These are phyloP conservation scores for Thermothelomyces thermophilus DNA, from an alignment of 2,329 filamentous ascomycete genomes.

Conservation along the genomic window DNA sequence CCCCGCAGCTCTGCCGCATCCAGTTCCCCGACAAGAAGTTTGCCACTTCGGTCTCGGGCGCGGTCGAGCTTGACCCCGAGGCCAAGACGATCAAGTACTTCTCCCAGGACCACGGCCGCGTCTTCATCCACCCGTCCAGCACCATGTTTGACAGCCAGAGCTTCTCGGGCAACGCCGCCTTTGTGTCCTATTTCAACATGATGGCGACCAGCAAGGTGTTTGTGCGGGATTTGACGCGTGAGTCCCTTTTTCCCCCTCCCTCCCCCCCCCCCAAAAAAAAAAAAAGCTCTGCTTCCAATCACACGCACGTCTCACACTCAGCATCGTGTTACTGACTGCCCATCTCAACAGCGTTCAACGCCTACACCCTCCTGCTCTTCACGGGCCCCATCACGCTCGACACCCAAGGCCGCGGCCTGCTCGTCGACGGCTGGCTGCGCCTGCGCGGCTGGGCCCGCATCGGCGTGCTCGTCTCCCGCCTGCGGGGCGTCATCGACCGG, in stretches of 20 bases:
- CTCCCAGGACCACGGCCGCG: conserved; percentile 73
- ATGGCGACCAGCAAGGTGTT: conserved; percentile 91
- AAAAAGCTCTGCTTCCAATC: too few species aligned
- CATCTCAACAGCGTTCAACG: conserved; percentile 63
- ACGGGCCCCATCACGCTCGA: conserved; percentile 79
- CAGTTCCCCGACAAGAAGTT: conserved; percentile 96
- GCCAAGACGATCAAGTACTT: conserved; percentile 90
- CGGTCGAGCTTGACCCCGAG: conserved; percentile 89
- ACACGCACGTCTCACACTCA: background rate
- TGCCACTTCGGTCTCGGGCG: conserved; percentile 75
- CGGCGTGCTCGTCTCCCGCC: conserved; percentile 75
- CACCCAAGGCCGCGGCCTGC: conserved; percentile 74
- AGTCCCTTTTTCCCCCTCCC: conserved; percentile 32
- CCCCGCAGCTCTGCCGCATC: conserved; percentile 85
- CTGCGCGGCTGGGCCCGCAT: conserved; percentile 91
- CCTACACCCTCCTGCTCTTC: conserved; percentile 82
- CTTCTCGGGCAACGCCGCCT: conserved; percentile 68
- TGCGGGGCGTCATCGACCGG: conserved; percentile 81
- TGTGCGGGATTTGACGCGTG: conserved; percentile 81
- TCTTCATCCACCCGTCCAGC: conserved; percentile 88
- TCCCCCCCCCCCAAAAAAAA: background rate
- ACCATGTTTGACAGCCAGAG: conserved; percentile 77
- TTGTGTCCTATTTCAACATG: conserved; percentile 85
- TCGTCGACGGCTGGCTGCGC: conserved; percentile 86
- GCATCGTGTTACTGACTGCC: background rate